Evolutionary conservation across 805 yeast species (phyloP), one percentile per base, ranked within the genome.

Genomic region (Sugiyamaella lignohabitans): DNA sequence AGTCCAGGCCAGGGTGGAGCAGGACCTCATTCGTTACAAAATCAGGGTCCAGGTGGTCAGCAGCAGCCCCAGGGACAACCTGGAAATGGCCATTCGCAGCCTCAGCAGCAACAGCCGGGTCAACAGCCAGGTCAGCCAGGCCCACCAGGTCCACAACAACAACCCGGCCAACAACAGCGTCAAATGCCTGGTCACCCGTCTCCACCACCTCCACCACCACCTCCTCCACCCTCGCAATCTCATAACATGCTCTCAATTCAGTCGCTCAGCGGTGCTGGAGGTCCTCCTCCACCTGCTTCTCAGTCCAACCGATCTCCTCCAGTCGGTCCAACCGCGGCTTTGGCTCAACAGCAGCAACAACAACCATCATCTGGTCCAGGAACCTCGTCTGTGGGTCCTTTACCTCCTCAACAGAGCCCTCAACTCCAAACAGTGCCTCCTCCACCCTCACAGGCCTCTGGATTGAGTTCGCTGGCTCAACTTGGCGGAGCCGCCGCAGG

Each of bases 1-100:
- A 44, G 58, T 40, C 14, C 55, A 55, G 32, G 32, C 8, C 32
- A 27, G 32, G 32, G 32, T 8, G 11, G 11, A 27, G 8, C 32
- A 27, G 16, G 61, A 59, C 32, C 32, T n/a, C n/a, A n/a, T n/a
- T n/a, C n/a, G n/a, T n/a, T n/a, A n/a, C n/a, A n/a, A n/a, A n/a
- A 27, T 27, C 32, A 27, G 32, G 32, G 14, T 14, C 32, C 32
- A 8, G 11, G 14, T 8, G 32, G 32, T 8, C 32, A 27, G 14
- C 32, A 27, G 14, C 11, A 14, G 14, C 32, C 8, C 8, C 32
- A 27, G 32, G 32, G 32, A 27, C 32, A 8, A 27, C 32, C 32
- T 27, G 32, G 32, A 27, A 8, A n/a, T n/a, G n/a, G n/a, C n/a
- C n/a, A n/a, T n/a, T n/a, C n/a, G n/a, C 32, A 27, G 14, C 32